phyloP scores from a whole-genome alignment of 2,329 filamentous ascomycete genomes.

The Nemania sp. region DNA sequence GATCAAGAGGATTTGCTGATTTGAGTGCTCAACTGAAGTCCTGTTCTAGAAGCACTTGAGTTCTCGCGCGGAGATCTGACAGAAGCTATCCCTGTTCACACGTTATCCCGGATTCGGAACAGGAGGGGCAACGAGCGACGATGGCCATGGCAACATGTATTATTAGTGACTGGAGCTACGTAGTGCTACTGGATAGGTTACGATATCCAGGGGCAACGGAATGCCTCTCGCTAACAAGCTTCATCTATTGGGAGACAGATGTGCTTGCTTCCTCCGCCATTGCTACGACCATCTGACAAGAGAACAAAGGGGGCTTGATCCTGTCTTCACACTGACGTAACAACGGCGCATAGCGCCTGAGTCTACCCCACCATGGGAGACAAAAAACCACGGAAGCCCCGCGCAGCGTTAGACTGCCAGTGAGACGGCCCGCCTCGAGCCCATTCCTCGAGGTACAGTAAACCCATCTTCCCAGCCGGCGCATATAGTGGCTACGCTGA shows the following conservation, averaged over 20 bases:
- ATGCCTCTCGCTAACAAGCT: neutral
- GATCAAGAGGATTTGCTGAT: neutral
- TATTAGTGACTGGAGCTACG: neutral
- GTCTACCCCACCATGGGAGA: slow-evolving; percentile 25
- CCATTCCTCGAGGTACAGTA: slow-evolving; percentile 24
- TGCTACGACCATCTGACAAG: too few species aligned
- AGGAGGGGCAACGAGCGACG: slow-evolving; percentile 18
- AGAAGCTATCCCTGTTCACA: neutral
- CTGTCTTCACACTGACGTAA: slow-evolving; percentile 26
- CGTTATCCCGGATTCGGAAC: slow-evolving; percentile 12
- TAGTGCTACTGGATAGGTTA: too few species aligned
- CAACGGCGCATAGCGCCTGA: slow-evolving; percentile 2
- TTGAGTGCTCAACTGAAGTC: neutral
- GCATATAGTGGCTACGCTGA: slow-evolving; percentile 20
- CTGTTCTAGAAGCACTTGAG: neutral
- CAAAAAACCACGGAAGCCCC: slow-evolving; percentile 16
- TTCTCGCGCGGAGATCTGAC: neutral
- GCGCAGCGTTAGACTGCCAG: slow-evolving; percentile 11
- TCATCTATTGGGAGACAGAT: neutral
- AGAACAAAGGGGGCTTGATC: neutral
- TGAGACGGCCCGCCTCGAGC: slow-evolving; percentile 2
- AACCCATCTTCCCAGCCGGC: slow-evolving; percentile 19
- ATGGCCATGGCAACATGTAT: neutral
- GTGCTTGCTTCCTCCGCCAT: too few species aligned
- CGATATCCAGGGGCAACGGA: neutral